Conservation (phyloP, 306 rosid genomes). For the Corylus americana region DNA sequence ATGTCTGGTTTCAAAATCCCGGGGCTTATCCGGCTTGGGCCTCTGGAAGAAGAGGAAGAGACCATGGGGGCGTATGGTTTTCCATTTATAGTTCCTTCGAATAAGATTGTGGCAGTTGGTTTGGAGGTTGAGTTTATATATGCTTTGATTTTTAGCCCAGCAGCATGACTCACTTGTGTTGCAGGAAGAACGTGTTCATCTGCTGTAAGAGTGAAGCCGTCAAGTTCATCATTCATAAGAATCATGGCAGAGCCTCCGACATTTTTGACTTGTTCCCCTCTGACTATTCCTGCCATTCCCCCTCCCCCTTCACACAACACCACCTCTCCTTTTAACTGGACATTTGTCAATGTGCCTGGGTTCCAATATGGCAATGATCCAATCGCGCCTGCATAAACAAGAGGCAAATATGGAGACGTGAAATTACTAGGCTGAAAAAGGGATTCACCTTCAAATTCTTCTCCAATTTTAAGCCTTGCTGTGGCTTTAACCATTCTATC, state of each 20-base stretch:
- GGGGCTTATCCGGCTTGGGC: conserved; percentile 48
- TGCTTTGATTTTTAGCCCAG: conserved; percentile 36
- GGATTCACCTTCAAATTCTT: conserved; percentile 45
- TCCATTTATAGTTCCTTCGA: conserved; percentile 48
- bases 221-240: conserved; percentile 3
- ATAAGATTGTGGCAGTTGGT: conserved; percentile 42
- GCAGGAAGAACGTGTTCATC: conserved; percentile 45
- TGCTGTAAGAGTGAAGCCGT: conserved; percentile 33
- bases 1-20: conserved; percentile 72
- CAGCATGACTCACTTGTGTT: conserved; percentile 34
- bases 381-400: conserved; percentile 39
- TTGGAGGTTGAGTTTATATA: conserved; percentile 39
- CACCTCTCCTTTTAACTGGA: conserved; percentile 41
- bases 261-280: conserved; percentile 36
- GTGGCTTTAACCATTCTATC: conserved; percentile 55
- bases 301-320: conserved; percentile 52
- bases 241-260: conserved; percentile 57
- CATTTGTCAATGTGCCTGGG: conserved; percentile 20
- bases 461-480: conserved; percentile 50
- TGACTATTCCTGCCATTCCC: background rate
- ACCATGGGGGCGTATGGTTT: conserved; percentile 42
- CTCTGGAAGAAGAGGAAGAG: conserved; percentile 51
- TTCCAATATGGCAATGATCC: no score
- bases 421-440: conserved; percentile 37
- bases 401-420: conserved; percentile 23